A percentile compares a stretch with the other conserved stretches of the same genome.
phyloP scores from a whole-genome alignment of 306 rosid genomes.

The Canavalia ensiformis region DNA sequence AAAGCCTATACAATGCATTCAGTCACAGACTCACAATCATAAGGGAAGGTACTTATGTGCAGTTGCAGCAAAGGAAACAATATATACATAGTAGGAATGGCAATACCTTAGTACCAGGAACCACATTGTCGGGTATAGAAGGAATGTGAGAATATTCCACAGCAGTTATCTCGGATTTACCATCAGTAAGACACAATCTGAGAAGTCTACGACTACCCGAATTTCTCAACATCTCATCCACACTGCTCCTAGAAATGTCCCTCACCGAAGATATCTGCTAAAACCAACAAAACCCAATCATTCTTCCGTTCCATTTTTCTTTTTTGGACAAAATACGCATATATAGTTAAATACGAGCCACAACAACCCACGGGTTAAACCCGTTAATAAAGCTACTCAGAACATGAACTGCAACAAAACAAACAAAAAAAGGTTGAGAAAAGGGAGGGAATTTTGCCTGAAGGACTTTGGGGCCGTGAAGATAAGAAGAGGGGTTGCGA shows the following conservation, averaged over 20 bases:
- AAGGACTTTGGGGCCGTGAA: conserved; percentile 81
- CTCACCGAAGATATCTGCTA: conserved; percentile 78
- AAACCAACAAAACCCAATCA: conserved; percentile 33
- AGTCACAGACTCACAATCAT: conserved; percentile 13
- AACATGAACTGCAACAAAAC: not conserved
- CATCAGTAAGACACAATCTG: conserved; percentile 78
- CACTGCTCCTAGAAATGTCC: conserved; percentile 69
- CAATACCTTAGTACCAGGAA: conserved; percentile 92
- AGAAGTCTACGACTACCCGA: conserved; percentile 69
- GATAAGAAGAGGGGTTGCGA: conserved; percentile 64
- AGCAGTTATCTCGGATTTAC: conserved; percentile 79
- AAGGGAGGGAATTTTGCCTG: conserved; percentile 58
- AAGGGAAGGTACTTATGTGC: not conserved
- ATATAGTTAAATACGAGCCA: not conserved
- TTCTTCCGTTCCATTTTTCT: not conserved
- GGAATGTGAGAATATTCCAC: conserved; percentile 76
- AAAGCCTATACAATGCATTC: not conserved
- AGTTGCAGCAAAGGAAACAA: conserved; percentile 21
- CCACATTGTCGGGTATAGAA: conserved; percentile 62
- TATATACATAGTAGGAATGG: not conserved
- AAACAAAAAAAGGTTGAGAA: not conserved
- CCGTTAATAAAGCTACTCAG: not conserved
- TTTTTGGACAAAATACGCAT: no score
- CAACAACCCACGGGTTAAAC: not conserved
- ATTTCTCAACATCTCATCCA: conserved; percentile 59